These are phyloP conservation scores for Lentinus polychrous DNA, from an alignment of 1,284 basidiomycete genomes.

Conservation along the genomic window DNA sequence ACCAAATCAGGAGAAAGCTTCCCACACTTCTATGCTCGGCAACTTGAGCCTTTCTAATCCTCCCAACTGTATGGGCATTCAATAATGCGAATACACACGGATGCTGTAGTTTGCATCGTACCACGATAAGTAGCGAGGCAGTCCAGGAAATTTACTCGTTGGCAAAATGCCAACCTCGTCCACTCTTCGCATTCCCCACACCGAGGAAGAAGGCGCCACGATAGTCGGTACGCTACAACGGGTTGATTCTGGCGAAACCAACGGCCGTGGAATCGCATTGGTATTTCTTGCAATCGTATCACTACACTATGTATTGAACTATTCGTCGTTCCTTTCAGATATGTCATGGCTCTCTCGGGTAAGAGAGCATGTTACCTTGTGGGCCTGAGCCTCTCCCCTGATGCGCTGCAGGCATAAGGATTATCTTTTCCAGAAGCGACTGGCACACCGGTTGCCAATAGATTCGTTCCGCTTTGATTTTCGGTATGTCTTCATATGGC, in stretches of 20 bases:
- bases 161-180: constrained; percentile 22
- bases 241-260: constrained; percentile 38
- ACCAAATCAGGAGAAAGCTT: too few relatives aligned
- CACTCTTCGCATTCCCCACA: constrained; percentile 54
- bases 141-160: too few relatives aligned
- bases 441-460: constrained; percentile 4
- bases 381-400: too few relatives aligned
- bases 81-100: too few relatives aligned
- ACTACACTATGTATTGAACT: too few relatives aligned
- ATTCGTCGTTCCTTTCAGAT: constrained; percentile 46
- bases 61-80: too few relatives aligned
- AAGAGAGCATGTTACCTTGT: too few relatives aligned
- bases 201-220: constrained; percentile 35
- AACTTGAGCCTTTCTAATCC: constrained; percentile 8
- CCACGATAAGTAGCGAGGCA: too few relatives aligned
- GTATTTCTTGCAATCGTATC: too few relatives aligned
- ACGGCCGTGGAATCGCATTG: constrained; percentile 59
- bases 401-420: background rate
- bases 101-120: too few relatives aligned
- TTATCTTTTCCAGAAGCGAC: constrained; percentile 5
- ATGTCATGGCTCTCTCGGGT: constrained; percentile 75
- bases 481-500: constrained; percentile 40
- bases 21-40: too few relatives aligned
- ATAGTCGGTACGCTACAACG: constrained; percentile 65
- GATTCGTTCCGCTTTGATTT: constrained; percentile 67